Evolutionary conservation across 306 rosid genomes (phyloP), one percentile per base, ranked within the genome.

Genomic region (Vachellia pachyceras): DNA sequence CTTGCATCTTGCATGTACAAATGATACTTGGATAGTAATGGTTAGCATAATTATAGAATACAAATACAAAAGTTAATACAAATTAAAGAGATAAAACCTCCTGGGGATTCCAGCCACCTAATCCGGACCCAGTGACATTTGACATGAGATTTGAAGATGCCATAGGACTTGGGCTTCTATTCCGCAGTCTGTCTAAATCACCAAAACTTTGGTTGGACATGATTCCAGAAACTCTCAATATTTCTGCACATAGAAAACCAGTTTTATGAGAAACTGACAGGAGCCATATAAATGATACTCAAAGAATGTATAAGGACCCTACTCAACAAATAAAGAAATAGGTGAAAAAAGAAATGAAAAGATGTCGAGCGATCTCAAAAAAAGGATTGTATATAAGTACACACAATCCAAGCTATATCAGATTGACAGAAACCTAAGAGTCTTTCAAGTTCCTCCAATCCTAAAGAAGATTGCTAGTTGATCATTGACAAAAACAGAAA

Each of bases 81-180:
- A 80, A 63, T 54, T 58, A 44, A 45, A 42, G 65, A 80, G 46
- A 72, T 37, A 82, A 79, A 80, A 94, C 98, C 98, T 92, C 98
- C 81, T 84, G 97, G 57, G 96, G 94, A 82, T 92, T 95, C 99
- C 99, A 95, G 83, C 92, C 96, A 69, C 91, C 88, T 78, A 93
- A 74, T 37, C 99, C 97, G 42, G 98, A 42, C 46, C 91, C 94
- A 22, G 86, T 80, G 68, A 93, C 97, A 89, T 89, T 95, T 69
- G 99, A 88, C 70, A 93, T 90, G 78, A 91, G 91, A 67, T 84
- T 91, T 79, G 97, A 90, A 87, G 99, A 95, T 83, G 97, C 91
- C 99, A 95, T 95, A 40, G 99, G 99, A 87, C 99, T 95, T 57
- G 99, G 98, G 84, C 99, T 95, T 90, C 99, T 89, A 82, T 95